phyloP scores from a whole-genome alignment of 2,329 filamentous ascomycete species.

The Aspergillus pseudonomiae region DNA sequence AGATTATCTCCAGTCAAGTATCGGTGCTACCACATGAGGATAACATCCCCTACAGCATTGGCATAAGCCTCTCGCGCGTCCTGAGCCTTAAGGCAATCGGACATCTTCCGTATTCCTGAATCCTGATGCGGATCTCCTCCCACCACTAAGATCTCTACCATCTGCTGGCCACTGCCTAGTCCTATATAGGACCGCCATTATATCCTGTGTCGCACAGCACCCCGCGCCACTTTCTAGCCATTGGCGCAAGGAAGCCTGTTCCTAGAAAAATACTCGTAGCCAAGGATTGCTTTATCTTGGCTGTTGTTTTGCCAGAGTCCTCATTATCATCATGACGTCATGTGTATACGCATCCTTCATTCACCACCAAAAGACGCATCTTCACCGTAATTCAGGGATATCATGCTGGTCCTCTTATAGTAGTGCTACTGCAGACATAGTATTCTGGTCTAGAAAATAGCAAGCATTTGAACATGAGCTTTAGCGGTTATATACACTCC shows the following conservation, averaged over 20 bases:
- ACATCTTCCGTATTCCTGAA: not conserved
- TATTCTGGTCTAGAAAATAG: not conserved
- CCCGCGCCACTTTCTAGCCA: not conserved
- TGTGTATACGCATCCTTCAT: not conserved
- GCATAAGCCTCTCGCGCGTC: not conserved
- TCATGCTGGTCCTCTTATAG: not conserved
- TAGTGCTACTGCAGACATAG: not conserved
- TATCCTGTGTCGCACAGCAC: not conserved
- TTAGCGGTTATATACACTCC: not conserved
- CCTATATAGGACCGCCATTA: not conserved
- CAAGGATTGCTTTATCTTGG: not conserved
- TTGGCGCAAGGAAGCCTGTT: not conserved
- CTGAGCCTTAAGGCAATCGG: not conserved
- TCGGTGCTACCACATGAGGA: too few relatives aligned
- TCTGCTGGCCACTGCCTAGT: too few relatives aligned
- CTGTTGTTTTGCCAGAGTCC: not conserved
- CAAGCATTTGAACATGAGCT: not conserved
- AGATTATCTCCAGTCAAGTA: not conserved
- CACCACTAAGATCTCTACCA: not conserved
- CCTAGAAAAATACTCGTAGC: not conserved
- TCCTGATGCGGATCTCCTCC: not conserved
- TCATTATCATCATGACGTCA: slow-evolving; percentile 4
- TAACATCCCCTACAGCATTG: not conserved
- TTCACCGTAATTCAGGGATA: not conserved
- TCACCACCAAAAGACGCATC: not conserved